Evolutionary conservation across 305 asterid species (phyloP), one percentile per base, ranked within the genome.

Genomic region (Lippia alba): DNA sequence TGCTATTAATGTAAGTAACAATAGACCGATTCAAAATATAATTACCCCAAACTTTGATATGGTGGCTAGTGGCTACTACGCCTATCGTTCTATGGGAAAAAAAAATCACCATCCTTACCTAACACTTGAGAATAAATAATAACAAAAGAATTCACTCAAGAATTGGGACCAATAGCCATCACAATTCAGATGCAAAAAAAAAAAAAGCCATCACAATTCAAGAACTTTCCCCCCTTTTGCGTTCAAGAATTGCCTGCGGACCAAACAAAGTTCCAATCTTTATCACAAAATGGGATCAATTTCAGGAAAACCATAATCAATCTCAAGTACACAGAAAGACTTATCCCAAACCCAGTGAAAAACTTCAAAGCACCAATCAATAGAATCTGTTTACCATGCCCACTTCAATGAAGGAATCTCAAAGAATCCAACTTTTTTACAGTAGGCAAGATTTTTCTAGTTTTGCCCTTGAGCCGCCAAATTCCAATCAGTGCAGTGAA

Each of bases 381-480:
- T 36, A 39, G 66, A 61, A 61, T 61, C 66, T 40, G 15, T n/a
- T 39, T 33, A 39, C 32, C 18, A 30, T 56, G 12, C 6, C 62
- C 41, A 46, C 45, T 66, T 74, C 70, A 59, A 65, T 4, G 32
- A 66, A 44, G 69, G 80, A 73, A 75, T 77, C 82, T 55, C 57
- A 40, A 53, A 48, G 49, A 58, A 64, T 76, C 81, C 83, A 60
- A 66, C 12, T 51, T 14, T 49, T 3, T 12, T 49, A 56, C 55
- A n/a, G 61, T 71, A 50, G 64, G n/a, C 53, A 36, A 64, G 69
- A 50, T 39, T 10, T 36, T 68, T 46, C 30, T 24, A 24, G 46
- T 71, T 73, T 54, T 20, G 18, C 8, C 70, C 49, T 70, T 49
- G 44, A 53, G 83, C 81, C 68, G 83, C 76, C 82, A 76, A 74